Conservation (phyloP, 257 asterid genomes). For the Rauvolfia tetraphylla region DNA sequence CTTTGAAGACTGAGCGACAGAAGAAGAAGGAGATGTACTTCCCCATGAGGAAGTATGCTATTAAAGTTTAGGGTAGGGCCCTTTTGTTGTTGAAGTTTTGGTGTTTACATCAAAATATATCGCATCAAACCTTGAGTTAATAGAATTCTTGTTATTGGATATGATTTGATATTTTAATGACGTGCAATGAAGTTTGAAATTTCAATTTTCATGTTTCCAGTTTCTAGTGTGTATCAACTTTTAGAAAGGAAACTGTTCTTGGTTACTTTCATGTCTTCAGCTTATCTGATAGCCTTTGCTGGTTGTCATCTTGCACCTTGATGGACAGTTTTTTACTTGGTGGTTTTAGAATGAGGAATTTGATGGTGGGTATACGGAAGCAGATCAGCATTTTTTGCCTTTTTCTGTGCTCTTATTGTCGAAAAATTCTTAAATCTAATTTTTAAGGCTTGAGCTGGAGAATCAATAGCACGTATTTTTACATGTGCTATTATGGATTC, state of each 20-base stretch:
- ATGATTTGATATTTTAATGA: background rate
- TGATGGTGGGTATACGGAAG: too few species aligned
- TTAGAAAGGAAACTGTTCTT: background rate
- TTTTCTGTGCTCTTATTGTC: too few species aligned
- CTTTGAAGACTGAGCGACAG: slow-evolving; percentile 34
- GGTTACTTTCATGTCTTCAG: background rate
- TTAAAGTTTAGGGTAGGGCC: slow-evolving; percentile 29
- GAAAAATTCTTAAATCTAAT: too few species aligned
- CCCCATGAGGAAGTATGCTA: slow-evolving; percentile 33
- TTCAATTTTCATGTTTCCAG: background rate
- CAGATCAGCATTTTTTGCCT: too few species aligned
- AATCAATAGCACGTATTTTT: too few species aligned
- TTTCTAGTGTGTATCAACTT: background rate
- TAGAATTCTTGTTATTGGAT: background rate
- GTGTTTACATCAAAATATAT: background rate
- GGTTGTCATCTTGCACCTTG: too few species aligned
- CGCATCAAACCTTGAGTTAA: background rate
- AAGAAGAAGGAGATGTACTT: slow-evolving; percentile 41
- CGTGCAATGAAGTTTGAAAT: background rate
- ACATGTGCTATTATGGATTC: too few species aligned
- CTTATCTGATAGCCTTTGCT: background rate
- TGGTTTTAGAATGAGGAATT: too few species aligned
- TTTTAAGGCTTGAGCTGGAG: too few species aligned
- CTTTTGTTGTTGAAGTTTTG: background rate
- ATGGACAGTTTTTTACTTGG: too few species aligned